Percentiles rank a stretch among this genome's conserved stretches.
phyloP scores from a whole-genome alignment of 768 basidiomycete species.

The Mycena rebaudengoi region DNA sequence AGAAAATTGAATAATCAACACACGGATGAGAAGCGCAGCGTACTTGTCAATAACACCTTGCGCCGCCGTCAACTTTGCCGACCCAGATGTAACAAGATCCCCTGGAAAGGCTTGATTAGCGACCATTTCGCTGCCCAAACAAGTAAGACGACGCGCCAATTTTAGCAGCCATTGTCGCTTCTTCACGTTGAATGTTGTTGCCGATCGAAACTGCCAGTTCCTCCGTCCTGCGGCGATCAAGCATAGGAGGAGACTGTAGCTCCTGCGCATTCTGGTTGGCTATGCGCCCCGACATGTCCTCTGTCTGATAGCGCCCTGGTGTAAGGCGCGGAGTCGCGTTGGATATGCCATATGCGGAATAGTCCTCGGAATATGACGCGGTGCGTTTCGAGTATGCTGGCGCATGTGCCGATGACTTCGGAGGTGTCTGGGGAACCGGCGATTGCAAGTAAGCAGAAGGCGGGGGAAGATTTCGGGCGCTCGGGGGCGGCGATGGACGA shows the following conservation, averaged over 20 bases:
- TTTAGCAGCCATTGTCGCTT: neutral
- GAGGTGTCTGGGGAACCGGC: neutral
- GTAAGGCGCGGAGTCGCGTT: neutral
- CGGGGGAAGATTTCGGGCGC: neutral
- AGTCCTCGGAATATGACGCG: slow-evolving; percentile 11
- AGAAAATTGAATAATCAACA: neutral
- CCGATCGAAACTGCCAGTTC: neutral
- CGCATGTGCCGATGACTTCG: neutral
- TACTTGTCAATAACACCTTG: neutral
- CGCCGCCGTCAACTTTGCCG: neutral
- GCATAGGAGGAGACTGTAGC: neutral
- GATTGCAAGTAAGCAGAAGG: slow-evolving; percentile 9
- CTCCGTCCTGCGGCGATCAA: slow-evolving; percentile 3
- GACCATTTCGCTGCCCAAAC: neutral
- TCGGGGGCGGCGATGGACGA: neutral
- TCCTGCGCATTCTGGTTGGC: neutral
- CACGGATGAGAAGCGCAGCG: neutral
- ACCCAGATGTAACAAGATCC: neutral
- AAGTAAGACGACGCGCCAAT: neutral
- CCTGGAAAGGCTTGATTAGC: neutral
- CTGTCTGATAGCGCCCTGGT: neutral
- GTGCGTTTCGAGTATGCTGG: neutral
- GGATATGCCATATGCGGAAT: slow-evolving; percentile 6
- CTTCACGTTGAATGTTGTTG: slow-evolving; percentile 1
- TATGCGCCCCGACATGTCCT: neutral